These are phyloP conservation scores for Suillus bovinus DNA, from an alignment of 768 basidiomycete species.

Conservation along the genomic window DNA sequence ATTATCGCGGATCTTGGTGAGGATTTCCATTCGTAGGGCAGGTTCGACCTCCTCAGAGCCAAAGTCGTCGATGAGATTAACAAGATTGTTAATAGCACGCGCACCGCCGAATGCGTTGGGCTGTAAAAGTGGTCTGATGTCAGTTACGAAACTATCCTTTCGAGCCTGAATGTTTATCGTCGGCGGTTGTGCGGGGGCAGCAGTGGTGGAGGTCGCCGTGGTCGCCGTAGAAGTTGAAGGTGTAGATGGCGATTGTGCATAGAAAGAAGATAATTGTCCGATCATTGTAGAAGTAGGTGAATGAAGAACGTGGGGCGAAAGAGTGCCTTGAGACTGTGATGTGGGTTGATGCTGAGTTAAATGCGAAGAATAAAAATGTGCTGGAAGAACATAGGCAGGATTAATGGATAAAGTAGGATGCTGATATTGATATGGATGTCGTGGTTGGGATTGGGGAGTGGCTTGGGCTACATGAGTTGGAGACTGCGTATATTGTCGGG, in stretches of 20 bases:
- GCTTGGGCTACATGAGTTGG: slow-evolving; percentile 40
- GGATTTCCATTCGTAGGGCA: slow-evolving; percentile 66
- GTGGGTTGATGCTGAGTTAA: slow-evolving; percentile 21
- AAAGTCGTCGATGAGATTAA: slow-evolving; percentile 56
- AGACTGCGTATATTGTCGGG: slow-evolving; percentile 46
- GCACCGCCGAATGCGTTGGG: slow-evolving; percentile 66
- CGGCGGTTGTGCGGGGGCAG: slow-evolving; percentile 28
- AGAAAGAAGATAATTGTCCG: slow-evolving; percentile 40
- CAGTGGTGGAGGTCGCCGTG: slow-evolving; percentile 24
- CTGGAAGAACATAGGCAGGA: slow-evolving; percentile 39
- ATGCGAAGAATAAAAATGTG: slow-evolving; percentile 37
- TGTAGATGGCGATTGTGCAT: slow-evolving; percentile 27
- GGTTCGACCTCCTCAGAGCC: slow-evolving; percentile 66
- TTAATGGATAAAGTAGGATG: slow-evolving; percentile 44
- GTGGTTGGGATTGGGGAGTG: slow-evolving; percentile 35
- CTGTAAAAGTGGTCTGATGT: slow-evolving; percentile 57
- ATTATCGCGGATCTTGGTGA: slow-evolving; percentile 79
- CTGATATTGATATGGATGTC: slow-evolving; percentile 41
- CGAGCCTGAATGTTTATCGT: slow-evolving; percentile 50
- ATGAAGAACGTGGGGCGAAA: slow-evolving; percentile 71
- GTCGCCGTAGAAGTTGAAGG: slow-evolving; percentile 19
- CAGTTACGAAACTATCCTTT: slow-evolving; percentile 51
- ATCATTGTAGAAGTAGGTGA: slow-evolving; percentile 45
- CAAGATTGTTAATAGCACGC: slow-evolving; percentile 63
- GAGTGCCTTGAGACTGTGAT: slow-evolving; percentile 55